Evolutionary conservation across 805 yeast genomes (phyloP).

Genomic region (Zygotorulaspora chibaensis): DNA sequence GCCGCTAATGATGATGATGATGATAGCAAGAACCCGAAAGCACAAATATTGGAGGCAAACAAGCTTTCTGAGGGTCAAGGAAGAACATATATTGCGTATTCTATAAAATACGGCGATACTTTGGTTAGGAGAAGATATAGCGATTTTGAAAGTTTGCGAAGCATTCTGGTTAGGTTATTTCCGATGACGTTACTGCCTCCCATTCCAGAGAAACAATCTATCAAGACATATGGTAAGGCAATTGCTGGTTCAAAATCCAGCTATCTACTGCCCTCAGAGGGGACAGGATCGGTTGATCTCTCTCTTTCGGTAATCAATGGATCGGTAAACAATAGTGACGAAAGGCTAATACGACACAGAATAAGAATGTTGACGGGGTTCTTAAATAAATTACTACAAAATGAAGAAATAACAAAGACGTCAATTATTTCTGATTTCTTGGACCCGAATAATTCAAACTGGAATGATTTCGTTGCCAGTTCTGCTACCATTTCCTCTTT

Average conservation of each 20-base stretch:
- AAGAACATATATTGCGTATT: conserved; percentile 56
- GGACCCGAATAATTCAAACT: conserved; percentile 33
- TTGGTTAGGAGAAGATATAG: conserved; percentile 78
- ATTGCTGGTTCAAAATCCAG: conserved; percentile 29
- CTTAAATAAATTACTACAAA: conserved; percentile 28
- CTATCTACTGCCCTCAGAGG: conserved; percentile 30
- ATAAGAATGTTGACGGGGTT: conserved; percentile 34
- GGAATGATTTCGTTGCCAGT: conserved; percentile 34
- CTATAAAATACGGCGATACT: conserved; percentile 53
- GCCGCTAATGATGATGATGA: conserved; percentile 15
- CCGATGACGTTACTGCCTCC: conserved; percentile 88
- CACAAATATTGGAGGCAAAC: conserved; percentile 30
- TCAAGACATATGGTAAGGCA: conserved; percentile 33
- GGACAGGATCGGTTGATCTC: conserved; percentile 30
- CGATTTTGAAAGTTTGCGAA: conserved; percentile 82
- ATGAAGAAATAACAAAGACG: conserved; percentile 29
- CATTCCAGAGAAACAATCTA: conserved; percentile 76
- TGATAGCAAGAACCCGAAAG: conserved; percentile 2
- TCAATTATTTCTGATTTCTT: conserved; percentile 33
- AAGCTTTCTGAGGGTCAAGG: conserved; percentile 34
- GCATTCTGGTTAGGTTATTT: conserved; percentile 61
- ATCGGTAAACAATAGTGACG: conserved; percentile 29
- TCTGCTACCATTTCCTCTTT: conserved; percentile 33
- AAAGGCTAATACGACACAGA: conserved; percentile 35
- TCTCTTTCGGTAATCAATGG: conserved; percentile 32